Conservation (phyloP, 140 eudicot species). For the Bidens hawaiensis region DNA sequence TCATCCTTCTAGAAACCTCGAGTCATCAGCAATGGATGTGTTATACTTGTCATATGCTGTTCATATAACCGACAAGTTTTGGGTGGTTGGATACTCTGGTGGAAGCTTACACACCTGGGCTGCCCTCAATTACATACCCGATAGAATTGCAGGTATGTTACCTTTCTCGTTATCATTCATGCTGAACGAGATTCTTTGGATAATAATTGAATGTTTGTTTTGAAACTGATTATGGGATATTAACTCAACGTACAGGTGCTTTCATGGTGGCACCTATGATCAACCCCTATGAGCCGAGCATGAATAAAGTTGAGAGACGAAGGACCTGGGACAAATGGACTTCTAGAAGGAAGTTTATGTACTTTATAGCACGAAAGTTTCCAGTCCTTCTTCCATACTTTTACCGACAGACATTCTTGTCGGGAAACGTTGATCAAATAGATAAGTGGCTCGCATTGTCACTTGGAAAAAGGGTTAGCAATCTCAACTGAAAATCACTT, state of each 20-base stretch:
- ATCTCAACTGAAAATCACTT: slow-evolving; percentile 7
- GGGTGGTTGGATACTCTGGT: slow-evolving; percentile 81
- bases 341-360: slow-evolving; percentile 55
- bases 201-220: not conserved
- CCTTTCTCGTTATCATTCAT: not conserved
- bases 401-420: slow-evolving; percentile 65
- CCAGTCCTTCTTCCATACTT: slow-evolving; percentile 69
- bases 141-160: slow-evolving; percentile 71
- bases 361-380: slow-evolving; percentile 68
- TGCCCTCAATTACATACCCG: slow-evolving; percentile 82
- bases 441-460: slow-evolving; percentile 80
- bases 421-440: slow-evolving; percentile 76
- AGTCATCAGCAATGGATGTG: slow-evolving; percentile 83
- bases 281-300: slow-evolving; percentile 82
- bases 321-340: slow-evolving; percentile 78
- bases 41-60: slow-evolving; percentile 61
- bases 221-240: not conserved
- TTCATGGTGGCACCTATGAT: slow-evolving; percentile 80
- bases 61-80: slow-evolving; percentile 68
- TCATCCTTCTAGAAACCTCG: slow-evolving; percentile 75
- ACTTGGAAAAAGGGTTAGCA: slow-evolving; percentile 73
- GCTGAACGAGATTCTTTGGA: not conserved
- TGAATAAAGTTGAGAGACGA: slow-evolving; percentile 79
- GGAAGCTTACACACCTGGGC: slow-evolving; percentile 94
- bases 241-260: slow-evolving; percentile 60